Base-by-base conservation (phyloP, 2,329 filamentous ascomycete species). In the Monosporascus sp. region DNA sequence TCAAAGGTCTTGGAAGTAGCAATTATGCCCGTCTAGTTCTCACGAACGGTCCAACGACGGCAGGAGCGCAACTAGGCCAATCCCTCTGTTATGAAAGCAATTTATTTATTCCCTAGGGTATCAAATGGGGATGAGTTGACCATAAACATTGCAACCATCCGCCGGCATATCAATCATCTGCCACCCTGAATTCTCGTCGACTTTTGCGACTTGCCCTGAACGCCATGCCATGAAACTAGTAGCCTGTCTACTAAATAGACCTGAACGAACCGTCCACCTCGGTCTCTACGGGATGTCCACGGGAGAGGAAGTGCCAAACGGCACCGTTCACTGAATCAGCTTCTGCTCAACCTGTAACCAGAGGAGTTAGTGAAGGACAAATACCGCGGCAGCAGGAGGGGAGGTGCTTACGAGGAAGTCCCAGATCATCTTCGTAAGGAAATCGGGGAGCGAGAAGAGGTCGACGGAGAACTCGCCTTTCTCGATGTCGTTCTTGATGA, bases 401-500 rank as follows among this genome's bases (percentile, higher is more conserved):
- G 14, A 14, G 25, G 2, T 20, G 6, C 72, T 69, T 69, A 79
- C 80, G 62, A 84, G 67, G 68, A 94, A 95, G 56, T 97, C 93
- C 93, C 93, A 97, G 55, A 99, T 85, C 84, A 90, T 91, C 72
- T 94, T 95, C 68, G 94, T 88, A 38, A 97, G 80, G 27, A 77
- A 74, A 60, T 97, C 94, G 1, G 94, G 92, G 59, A 99, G 84
- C n/a, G 94, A 97, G 75, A 96, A 97, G 54, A 99, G 81, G 67
- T 99, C 94, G 62, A 99, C 93, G 56, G 96, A 94, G 75, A 99
- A 99, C 74, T 99, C 94, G 66, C 94, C 94, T 66, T 92, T 91
- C 66, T 99, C 94, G 53, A 97, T 83, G 71, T 99, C 95, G 64
- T 97, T 97, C 76, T 96, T 92, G 48, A 93, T 96, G 74, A 96